Evolutionary conservation across 2,329 filamentous ascomycete genomes (phyloP).

Genomic region (Phialocephala subalpina): DNA sequence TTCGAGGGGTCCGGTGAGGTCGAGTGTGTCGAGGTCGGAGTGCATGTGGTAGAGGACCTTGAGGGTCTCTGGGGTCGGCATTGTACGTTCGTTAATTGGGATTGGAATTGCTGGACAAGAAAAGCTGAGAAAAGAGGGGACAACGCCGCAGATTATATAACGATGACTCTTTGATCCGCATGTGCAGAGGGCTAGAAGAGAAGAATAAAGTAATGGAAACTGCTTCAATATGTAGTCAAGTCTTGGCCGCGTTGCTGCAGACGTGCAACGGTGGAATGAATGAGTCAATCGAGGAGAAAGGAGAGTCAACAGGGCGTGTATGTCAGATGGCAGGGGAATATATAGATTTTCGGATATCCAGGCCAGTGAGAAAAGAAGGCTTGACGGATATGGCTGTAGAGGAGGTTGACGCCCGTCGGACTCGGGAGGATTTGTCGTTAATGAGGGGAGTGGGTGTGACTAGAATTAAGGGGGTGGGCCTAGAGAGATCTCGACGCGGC

Average conservation of each 20-base stretch:
- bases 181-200: background rate
- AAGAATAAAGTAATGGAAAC: background rate
- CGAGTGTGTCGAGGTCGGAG: conserved; percentile 59
- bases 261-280: background rate
- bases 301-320: background rate
- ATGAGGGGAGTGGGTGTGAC: background rate
- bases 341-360: background rate
- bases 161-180: background rate
- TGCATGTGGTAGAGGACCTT: conserved; percentile 64
- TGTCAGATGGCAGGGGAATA: background rate
- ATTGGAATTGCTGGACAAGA: background rate
- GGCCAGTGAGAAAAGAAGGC: background rate
- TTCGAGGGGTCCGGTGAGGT: conserved; percentile 63
- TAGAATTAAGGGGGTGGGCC: background rate
- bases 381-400: conserved; percentile 2
- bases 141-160: background rate
- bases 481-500: background rate
- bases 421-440: background rate
- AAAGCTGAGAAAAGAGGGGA: background rate
- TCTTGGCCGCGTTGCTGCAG: background rate
- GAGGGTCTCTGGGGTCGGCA: conserved; percentile 43
- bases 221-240: background rate
- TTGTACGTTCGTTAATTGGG: conserved; percentile 2
- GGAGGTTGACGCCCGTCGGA: background rate
- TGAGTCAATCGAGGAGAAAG: background rate